phyloP scores from a whole-genome alignment of 2,329 filamentous ascomycete genomes.

The Trichophyton rubrum region DNA sequence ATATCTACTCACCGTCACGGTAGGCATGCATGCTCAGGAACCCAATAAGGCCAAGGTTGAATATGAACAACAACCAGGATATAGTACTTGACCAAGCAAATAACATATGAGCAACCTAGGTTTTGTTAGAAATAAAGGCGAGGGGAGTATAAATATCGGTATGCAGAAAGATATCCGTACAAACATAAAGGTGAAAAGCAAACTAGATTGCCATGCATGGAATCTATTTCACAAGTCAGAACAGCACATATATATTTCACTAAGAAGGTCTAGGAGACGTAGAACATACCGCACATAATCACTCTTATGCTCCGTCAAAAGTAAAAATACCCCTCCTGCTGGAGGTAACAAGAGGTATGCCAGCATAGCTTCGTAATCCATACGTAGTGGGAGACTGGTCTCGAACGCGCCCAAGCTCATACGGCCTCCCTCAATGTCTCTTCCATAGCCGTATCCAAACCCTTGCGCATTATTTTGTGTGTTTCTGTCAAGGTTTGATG shows the following conservation, averaged over 20 bases:
- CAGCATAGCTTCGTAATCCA: conserved; percentile 82
- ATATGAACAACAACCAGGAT: conserved; percentile 68
- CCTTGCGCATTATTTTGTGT: conserved; percentile 12
- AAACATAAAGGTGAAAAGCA: conserved; percentile 62
- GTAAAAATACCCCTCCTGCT: conserved; percentile 66
- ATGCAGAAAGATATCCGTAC: conserved; percentile 24
- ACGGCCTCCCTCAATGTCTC: conserved; percentile 39
- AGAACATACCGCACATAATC: conserved; percentile 74
- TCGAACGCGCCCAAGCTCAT: conserved; percentile 69
- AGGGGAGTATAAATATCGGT: neutral
- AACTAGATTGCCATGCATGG: conserved; percentile 87
- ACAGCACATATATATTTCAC: neutral
- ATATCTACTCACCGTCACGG: conserved; percentile 52
- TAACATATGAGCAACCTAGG: conserved; percentile 68
- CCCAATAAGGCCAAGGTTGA: conserved; percentile 62
- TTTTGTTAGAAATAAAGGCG: conserved; percentile 5
- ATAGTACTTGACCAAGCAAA: conserved; percentile 75
- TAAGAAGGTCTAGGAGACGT: neutral
- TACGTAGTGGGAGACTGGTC: conserved; percentile 71
- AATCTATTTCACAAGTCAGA: conserved; percentile 45
- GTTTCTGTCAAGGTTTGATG: conserved; percentile 19
- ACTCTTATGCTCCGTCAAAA: conserved; percentile 84
- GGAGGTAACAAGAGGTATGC: conserved; percentile 81
- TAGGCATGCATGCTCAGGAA: conserved; percentile 71
- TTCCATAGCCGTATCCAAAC: conserved; percentile 12